A percentile compares a stretch with the other conserved stretches of the same genome.
phyloP scores from a whole-genome alignment of 306 rosid species.

The Nissolia schottii region DNA sequence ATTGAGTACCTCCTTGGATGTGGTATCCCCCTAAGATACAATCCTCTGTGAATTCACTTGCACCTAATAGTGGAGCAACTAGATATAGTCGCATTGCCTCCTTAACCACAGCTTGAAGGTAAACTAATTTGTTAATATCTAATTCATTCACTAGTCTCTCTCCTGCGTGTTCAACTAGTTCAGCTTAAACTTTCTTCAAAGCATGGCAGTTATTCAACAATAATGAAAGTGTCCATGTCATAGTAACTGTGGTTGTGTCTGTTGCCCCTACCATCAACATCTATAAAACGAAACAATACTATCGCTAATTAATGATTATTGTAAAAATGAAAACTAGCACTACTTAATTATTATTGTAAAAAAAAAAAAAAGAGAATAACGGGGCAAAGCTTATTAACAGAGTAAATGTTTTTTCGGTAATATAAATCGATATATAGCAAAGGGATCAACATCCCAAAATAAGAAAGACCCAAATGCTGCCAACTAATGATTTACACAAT shows the following conservation, averaged over 20 bases:
- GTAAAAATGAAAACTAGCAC: too few relatives aligned
- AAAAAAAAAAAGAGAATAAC: too few relatives aligned
- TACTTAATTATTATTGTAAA: too few relatives aligned
- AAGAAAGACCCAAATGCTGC: too few relatives aligned
- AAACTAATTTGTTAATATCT: conserved; percentile 41
- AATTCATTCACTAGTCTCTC: conserved; percentile 41
- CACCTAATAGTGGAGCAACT: conserved; percentile 38
- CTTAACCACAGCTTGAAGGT: conserved; percentile 50
- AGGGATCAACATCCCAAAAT: too few relatives aligned
- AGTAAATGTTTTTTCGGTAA: too few relatives aligned
- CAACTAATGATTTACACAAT: too few relatives aligned
- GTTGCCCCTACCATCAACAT: conserved; percentile 36
- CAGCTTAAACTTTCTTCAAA: conserved; percentile 36
- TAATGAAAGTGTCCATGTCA: conserved; percentile 24
- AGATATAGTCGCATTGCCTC: conserved; percentile 52
- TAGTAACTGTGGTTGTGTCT: conserved; percentile 43
- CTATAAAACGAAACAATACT: conserved; percentile 8
- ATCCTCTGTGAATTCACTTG: conserved; percentile 31
- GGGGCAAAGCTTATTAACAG: neutral
- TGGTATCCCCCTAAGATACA: conserved; percentile 2
- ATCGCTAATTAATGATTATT: neutral
- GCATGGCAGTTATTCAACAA: conserved; percentile 17
- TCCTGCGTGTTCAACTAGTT: conserved; percentile 52
- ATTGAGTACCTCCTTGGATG: conserved; percentile 37
- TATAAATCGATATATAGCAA: too few relatives aligned